Evolutionary conservation across 2,329 filamentous ascomycete genomes (phyloP).

Genomic region (Blumeria graminis): DNA sequence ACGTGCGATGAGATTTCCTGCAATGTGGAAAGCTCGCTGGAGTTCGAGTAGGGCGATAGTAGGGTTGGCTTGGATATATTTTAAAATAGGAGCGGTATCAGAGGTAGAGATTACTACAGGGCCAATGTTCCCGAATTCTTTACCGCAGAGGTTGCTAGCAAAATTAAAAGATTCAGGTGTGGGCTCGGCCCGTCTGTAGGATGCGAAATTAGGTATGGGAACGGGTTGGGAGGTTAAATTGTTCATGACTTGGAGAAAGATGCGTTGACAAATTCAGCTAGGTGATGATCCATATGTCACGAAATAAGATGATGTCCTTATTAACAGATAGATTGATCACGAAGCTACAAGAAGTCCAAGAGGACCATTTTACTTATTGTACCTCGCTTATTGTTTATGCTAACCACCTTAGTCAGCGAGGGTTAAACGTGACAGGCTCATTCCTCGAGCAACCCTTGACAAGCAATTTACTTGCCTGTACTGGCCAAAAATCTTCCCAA

Average conservation of each 20-base stretch:
- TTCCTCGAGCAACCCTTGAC: too few relatives aligned
- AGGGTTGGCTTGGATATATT: neutral
- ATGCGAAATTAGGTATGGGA: neutral
- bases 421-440: too few relatives aligned
- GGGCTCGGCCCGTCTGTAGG: neutral
- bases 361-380: too few relatives aligned
- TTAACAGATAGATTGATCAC: too few relatives aligned
- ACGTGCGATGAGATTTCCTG: neutral
- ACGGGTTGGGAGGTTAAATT: neutral
- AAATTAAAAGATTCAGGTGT: neutral
- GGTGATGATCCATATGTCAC: neutral
- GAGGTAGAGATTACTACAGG: neutral
- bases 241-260: neutral
- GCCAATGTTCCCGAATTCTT: neutral
- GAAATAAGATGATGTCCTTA: neutral
- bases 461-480: too few relatives aligned
- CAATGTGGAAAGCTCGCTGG: neutral
- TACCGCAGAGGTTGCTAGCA: neutral
- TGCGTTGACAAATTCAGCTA: neutral
- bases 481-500: too few relatives aligned
- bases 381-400: too few relatives aligned
- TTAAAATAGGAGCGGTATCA: neutral
- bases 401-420: too few relatives aligned
- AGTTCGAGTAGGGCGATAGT: neutral
- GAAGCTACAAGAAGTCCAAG: too few relatives aligned